Conservation (phyloP, 495 filamentous ascomycete genomes). For the Tuber brumale region DNA sequence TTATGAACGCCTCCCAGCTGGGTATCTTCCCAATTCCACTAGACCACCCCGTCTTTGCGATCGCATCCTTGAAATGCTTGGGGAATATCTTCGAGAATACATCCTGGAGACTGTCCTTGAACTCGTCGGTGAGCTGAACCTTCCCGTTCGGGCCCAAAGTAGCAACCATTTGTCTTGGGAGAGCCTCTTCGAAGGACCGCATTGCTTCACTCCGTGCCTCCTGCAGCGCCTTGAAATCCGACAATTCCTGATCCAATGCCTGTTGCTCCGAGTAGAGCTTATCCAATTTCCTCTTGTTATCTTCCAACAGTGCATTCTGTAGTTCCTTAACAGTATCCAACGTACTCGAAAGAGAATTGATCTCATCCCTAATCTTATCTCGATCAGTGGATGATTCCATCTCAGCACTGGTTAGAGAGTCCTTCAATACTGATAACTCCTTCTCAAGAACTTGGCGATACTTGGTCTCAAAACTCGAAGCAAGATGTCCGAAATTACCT, state of each 20-base stretch:
- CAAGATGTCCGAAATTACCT: slow-evolving; percentile 18
- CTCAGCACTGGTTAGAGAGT: not conserved
- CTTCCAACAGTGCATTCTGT: slow-evolving; percentile 7
- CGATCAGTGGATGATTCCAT: not conserved
- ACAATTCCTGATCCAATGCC: not conserved
- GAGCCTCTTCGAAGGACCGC: slow-evolving; percentile 13
- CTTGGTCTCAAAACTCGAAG: slow-evolving; percentile 1
- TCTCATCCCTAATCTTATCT: slow-evolving; percentile 15
- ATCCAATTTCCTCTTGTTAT: slow-evolving; percentile 12
- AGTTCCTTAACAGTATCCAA: slow-evolving; percentile 13
- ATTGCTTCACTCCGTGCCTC: not conserved
- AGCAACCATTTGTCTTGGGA: slow-evolving; percentile 25
- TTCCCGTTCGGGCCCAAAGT: slow-evolving; percentile 20
- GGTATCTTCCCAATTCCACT: slow-evolving; percentile 15
- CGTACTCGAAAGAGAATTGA: slow-evolving; percentile 10
- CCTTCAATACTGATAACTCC: not conserved
- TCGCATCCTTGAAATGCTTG: slow-evolving; percentile 5
- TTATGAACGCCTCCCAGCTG: slow-evolving; percentile 33
- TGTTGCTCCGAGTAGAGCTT: not conserved
- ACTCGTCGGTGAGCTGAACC: slow-evolving; percentile 19
- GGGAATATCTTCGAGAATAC: slow-evolving; percentile 26
- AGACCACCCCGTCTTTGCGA: not conserved
- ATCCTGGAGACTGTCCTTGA: slow-evolving; percentile 27
- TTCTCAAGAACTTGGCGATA: not conserved
- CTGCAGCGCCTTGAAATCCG: slow-evolving; percentile 5